Percentiles rank a stretch among this genome's conserved stretches.
Conservation (phyloP, 306 rosid genomes). For the Delonix regia region DNA sequence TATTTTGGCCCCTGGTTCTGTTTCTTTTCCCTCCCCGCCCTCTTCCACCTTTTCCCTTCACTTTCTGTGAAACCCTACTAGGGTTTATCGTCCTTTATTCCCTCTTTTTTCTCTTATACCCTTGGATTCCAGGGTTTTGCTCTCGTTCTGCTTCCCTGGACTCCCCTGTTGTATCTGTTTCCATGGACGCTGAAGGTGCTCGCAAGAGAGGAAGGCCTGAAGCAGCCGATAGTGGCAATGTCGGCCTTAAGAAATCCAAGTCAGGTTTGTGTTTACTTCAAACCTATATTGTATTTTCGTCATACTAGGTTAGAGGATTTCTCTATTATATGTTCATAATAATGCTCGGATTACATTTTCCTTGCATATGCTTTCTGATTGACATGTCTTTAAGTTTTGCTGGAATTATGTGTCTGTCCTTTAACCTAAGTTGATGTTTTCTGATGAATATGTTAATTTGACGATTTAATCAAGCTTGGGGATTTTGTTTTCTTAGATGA, state of each 20-base stretch:
- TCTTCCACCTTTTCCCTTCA: too few species aligned
- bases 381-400: not conserved
- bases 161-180: not conserved
- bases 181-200: slow-evolving; percentile 52
- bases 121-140: not conserved
- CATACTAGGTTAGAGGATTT: not conserved
- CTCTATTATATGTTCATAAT: not conserved
- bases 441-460: slow-evolving; percentile 3
- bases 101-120: not conserved
- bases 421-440: not conserved
- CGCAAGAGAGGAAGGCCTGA: slow-evolving; percentile 63
- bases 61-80: not conserved
- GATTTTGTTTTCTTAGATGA: not conserved
- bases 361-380: not conserved
- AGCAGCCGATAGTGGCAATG: slow-evolving; percentile 56
- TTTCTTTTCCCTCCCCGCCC: too few species aligned
- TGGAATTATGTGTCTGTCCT: not conserved
- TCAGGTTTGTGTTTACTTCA: slow-evolving; percentile 45
- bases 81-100: not conserved
- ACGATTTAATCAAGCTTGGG: not conserved
- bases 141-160: not conserved
- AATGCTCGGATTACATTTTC: not conserved
- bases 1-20: too few species aligned
- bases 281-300: not conserved
- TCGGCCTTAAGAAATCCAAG: slow-evolving; percentile 59